Evolutionary conservation across 1,284 basidiomycete genomes (phyloP), one percentile per base, ranked within the genome.

Genomic region (Marasmius oreades): DNA sequence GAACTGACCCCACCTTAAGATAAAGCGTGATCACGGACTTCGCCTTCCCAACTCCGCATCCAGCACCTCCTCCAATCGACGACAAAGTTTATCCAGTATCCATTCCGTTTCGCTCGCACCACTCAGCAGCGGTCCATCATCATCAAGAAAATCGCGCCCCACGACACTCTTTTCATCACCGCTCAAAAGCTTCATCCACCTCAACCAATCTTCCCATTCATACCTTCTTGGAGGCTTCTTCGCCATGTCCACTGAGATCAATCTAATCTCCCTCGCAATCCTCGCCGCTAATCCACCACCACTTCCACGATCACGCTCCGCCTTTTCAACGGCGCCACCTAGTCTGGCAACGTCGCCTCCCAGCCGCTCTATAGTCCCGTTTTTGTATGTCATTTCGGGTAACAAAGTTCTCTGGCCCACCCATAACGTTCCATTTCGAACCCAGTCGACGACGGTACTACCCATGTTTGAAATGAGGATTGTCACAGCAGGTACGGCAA

Each of bases 401-500:
- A 72, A 57, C 26, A 72, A 61, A 5, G 68, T 71, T 55, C 59
- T 48, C 28, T 62, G 53, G 1, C 66, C 67, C 7, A 66, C 45
- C 67, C 68, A 69, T 23, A 70, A 58, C 6, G 69, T 67, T 8
- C 62, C 66, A 12, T 67, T 56, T 52, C 69, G 63, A 11, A 77
- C 60, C 61, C 64, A 66, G 16, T 61, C 59, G 0, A 72, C 64
- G 2, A 75, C 61, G 6, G 72, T 72, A 45, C 73, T 68, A 0
- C 70, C 71, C 59, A 75, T 64, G 37, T 72, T 70, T 16, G 69
- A 70, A 20, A 76, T 73, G 1, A 76, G 58, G 3, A 74, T 68
- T 2, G 73, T 76, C 56, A 76, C 68, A 7, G 71, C 67, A 1
- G 73, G 74, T 2, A 75, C 67, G 3, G 73, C 69, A 20, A 75